Percentiles rank a stretch among this genome's conserved stretches.
Evolutionary conservation across 2,329 filamentous ascomycete genomes (phyloP).

Genomic region (Beauveria asiatica): DNA sequence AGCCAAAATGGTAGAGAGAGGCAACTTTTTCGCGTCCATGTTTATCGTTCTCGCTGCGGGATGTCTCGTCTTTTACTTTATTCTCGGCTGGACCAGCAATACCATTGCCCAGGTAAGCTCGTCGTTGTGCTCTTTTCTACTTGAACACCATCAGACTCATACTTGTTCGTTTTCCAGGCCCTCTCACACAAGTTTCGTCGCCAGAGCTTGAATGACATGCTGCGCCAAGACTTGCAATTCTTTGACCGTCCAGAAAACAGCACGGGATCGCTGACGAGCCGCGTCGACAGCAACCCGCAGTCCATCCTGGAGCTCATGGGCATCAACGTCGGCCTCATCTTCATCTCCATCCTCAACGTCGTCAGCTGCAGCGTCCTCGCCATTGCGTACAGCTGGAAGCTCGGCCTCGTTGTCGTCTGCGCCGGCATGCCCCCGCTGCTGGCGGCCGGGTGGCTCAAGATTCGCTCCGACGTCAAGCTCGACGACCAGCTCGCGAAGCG

Average conservation of each 20-base stretch:
- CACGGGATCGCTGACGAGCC: conserved; percentile 24
- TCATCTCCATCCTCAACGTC: conserved; percentile 33
- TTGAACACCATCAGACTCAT: not conserved
- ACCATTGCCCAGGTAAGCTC: conserved; percentile 21
- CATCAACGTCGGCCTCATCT: conserved; percentile 32
- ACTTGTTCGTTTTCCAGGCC: not conserved
- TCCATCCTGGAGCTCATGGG: conserved; percentile 38
- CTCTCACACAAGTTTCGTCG: conserved; percentile 20
- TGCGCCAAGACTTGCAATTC: conserved; percentile 33
- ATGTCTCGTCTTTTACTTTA: conserved; percentile 35
- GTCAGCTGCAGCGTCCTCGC: conserved; percentile 30
- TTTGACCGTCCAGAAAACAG: conserved; percentile 26
- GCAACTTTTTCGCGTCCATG: conserved; percentile 48
- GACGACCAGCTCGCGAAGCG: conserved; percentile 27
- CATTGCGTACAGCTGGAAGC: conserved; percentile 34
- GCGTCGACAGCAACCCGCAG: conserved; percentile 25
- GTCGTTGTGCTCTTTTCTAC: not conserved
- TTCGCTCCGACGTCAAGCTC: conserved; percentile 34
- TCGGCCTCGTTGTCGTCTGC: conserved; percentile 34
- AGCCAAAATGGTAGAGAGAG: conserved; percentile 25
- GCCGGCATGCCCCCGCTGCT: conserved; percentile 34
- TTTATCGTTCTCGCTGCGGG: conserved; percentile 42
- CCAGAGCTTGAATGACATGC: conserved; percentile 21
- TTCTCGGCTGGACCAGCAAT: conserved; percentile 29
- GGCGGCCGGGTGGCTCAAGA: conserved; percentile 30